Conservation (phyloP, 73 alveolate species). For the Paramecium octaurelia region DNA sequence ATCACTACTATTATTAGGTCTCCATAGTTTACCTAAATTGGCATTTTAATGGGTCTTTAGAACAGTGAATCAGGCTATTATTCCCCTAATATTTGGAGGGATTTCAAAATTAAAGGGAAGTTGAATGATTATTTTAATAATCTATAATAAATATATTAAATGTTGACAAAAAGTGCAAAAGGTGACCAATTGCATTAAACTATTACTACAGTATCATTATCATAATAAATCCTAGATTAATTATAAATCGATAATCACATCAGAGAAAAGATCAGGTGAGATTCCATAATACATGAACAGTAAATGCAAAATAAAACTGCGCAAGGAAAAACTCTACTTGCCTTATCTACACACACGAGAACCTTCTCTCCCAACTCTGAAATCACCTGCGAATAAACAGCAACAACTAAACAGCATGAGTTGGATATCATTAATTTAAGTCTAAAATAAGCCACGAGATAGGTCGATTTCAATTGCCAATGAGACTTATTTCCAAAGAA, state of each 20-base stretch:
- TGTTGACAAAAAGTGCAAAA: neutral
- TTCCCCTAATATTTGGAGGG: slow-evolving; percentile 37
- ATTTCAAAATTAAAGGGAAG: neutral
- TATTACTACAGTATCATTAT: neutral
- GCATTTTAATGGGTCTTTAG: slow-evolving; percentile 44
- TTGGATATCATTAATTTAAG: neutral
- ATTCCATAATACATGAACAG: neutral
- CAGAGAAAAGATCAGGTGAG: neutral
- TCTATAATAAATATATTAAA: neutral
- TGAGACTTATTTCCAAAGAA: neutral
- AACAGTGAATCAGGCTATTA: neutral
- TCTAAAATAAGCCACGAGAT: neutral
- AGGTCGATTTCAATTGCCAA: neutral
- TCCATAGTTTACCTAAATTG: slow-evolving; percentile 50
- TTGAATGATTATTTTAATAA: slow-evolving; percentile 3
- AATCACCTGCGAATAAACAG: neutral
- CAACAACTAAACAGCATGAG: neutral
- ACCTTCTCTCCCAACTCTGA: neutral
- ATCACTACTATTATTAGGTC: neutral
- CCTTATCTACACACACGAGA: neutral
- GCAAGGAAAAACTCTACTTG: neutral
- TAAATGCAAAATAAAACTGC: neutral
- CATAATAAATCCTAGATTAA: neutral
- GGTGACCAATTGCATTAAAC: neutral
- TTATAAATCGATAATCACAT: neutral